Evolutionary conservation across 352 stramenopile genomes (phyloP).

Genomic region (Globisporangium recalcitrans): DNA sequence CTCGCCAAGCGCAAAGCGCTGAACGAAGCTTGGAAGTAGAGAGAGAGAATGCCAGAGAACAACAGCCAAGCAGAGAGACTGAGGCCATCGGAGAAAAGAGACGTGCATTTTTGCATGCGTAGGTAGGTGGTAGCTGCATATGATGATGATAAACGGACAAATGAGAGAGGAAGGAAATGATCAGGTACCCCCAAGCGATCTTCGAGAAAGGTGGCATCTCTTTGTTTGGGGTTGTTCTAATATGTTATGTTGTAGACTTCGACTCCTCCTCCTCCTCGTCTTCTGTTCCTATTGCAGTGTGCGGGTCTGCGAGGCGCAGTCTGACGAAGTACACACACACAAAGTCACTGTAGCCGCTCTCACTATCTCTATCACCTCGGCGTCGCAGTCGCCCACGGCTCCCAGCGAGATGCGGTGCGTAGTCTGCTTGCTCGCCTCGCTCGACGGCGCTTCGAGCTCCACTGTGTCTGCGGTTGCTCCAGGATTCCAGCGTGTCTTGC

Average conservation of each 20-base stretch:
- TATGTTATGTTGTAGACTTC: slow-evolving; percentile 4
- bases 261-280: slow-evolving; percentile 2
- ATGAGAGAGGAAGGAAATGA: slow-evolving; percentile 3
- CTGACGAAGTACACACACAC: slow-evolving; percentile 57
- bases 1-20: slow-evolving; percentile 74
- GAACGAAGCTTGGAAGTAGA: slow-evolving; percentile 81
- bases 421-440: slow-evolving; percentile 41
- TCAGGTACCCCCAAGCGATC: neutral
- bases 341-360: slow-evolving; percentile 65
- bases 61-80: neutral
- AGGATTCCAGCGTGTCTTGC: neutral
- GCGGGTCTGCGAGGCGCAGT: slow-evolving; percentile 19
- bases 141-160: slow-evolving; percentile 10
- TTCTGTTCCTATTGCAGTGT: slow-evolving; percentile 14
- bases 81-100: neutral
- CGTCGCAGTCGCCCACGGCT: slow-evolving; percentile 5
- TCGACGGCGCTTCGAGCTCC: slow-evolving; percentile 30
- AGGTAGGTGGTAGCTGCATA: slow-evolving; percentile 8
- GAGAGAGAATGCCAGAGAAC: neutral
- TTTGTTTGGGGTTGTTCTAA: neutral
- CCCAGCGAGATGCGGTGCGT: slow-evolving; percentile 47
- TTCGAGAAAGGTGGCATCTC: neutral
- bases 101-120: slow-evolving; percentile 5
- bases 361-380: slow-evolving; percentile 58
- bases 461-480: neutral